Evolutionary conservation across 2,329 filamentous ascomycete species (phyloP).

Genomic region (Capronia americana): DNA sequence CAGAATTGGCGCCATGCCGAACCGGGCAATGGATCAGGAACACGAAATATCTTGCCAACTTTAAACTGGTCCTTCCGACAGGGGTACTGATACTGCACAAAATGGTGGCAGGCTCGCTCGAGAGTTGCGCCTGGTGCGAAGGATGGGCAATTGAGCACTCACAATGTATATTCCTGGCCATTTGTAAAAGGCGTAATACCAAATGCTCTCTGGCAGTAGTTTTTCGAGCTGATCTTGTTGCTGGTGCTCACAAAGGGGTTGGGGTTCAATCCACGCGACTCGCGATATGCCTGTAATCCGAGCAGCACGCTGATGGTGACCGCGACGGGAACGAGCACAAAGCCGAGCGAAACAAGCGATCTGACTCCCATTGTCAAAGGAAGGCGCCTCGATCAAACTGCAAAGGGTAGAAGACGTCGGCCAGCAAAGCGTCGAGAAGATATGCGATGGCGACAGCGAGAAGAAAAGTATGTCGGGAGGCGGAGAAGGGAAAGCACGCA

Average conservation of each 20-base stretch:
- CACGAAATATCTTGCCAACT: conserved; percentile 12
- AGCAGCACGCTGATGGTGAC: conserved; percentile 59
- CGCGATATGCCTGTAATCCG: conserved; percentile 55
- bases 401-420: neutral
- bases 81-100: conserved; percentile 25
- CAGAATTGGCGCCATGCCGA: conserved; percentile 4
- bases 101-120: conserved; percentile 1
- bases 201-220: conserved; percentile 53
- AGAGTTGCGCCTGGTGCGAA: neutral
- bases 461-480: neutral
- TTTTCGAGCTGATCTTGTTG: conserved; percentile 47
- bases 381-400: neutral
- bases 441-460: neutral
- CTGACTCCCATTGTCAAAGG: conserved; percentile 41
- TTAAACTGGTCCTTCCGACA: conserved; percentile 20
- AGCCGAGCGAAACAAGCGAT: conserved; percentile 58
- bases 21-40: conserved; percentile 24
- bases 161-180: conserved; percentile 57
- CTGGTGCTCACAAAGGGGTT: conserved; percentile 48
- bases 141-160: conserved; percentile 41
- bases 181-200: conserved; percentile 55
- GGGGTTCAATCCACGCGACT: conserved; percentile 52
- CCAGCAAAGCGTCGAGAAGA: neutral
- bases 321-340: conserved; percentile 59
- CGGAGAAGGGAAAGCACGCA: neutral